phyloP scores from a whole-genome alignment of 2,329 filamentous ascomycete genomes.

The Byssoonygena ceratinophila region DNA sequence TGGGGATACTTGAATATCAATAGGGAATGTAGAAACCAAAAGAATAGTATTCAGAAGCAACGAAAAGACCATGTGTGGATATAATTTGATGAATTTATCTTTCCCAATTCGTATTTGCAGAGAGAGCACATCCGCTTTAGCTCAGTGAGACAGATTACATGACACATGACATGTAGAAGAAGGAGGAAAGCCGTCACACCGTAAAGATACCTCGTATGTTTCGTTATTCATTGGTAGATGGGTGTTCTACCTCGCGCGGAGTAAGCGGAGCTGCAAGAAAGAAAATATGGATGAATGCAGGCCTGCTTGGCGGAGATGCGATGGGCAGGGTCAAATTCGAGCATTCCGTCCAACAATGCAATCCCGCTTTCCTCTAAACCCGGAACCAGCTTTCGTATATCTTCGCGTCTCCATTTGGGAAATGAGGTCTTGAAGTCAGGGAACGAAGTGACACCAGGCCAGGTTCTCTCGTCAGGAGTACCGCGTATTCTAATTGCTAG shows the following conservation, averaged over 20 bases:
- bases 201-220: conserved; percentile 8
- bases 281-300: conserved; percentile 74
- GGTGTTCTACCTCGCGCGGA: conserved; percentile 34
- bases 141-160: not conserved
- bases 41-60: conserved; percentile 1
- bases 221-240: conserved; percentile 30
- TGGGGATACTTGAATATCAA: too few species aligned
- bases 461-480: conserved; percentile 68
- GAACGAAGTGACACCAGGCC: conserved; percentile 90
- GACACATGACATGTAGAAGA: not conserved
- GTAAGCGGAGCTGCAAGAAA: conserved; percentile 40
- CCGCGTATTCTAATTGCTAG: conserved; percentile 53
- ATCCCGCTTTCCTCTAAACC: conserved; percentile 55
- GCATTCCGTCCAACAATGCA: conserved; percentile 51
- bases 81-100: not conserved
- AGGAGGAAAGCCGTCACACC: not conserved
- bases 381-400: conserved; percentile 54
- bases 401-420: conserved; percentile 75
- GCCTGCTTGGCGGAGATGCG: conserved; percentile 85
- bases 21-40: conserved; percentile 2
- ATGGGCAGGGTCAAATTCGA: conserved; percentile 77
- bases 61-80: not conserved
- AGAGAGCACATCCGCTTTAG: not conserved
- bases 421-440: conserved; percentile 89
- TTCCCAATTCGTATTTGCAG: not conserved